Percentiles rank a stretch among this genome's conserved stretches.
These are phyloP conservation scores for Sanghuangporus baumii DNA, from an alignment of 1,284 basidiomycete genomes.

Conservation along the genomic window DNA sequence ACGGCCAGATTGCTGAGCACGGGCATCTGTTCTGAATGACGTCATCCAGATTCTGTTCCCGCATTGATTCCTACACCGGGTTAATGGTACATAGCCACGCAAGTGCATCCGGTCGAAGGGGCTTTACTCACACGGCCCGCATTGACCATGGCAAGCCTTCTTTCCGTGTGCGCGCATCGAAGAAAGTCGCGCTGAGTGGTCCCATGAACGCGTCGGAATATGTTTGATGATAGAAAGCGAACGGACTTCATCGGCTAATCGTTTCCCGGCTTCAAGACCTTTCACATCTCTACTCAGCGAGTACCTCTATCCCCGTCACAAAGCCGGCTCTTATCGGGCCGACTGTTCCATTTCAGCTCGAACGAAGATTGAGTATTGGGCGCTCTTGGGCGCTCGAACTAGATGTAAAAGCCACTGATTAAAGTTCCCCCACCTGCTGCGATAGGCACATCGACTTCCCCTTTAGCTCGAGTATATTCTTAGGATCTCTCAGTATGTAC, in stretches of 20 bases:
- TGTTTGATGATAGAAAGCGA: neutral
- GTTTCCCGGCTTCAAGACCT: neutral
- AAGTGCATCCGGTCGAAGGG: too few relatives aligned
- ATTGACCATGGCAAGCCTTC: too few relatives aligned
- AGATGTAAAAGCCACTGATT: too few relatives aligned
- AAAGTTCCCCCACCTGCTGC: too few relatives aligned
- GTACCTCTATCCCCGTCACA: neutral
- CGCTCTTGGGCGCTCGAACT: neutral
- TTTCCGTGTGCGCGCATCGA: too few relatives aligned
- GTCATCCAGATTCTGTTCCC: too few relatives aligned
- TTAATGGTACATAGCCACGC: too few relatives aligned
- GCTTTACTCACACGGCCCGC: too few relatives aligned
- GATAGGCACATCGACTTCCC: too few relatives aligned
- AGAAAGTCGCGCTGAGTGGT: neutral
- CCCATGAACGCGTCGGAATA: neutral
- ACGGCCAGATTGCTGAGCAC: neutral
- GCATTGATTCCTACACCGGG: too few relatives aligned
- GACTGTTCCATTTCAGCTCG: neutral
- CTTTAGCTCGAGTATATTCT: too few relatives aligned
- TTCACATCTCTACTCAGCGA: neutral
- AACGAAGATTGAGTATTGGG: neutral
- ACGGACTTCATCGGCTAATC: neutral
- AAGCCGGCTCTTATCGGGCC: slow-evolving; percentile 29
- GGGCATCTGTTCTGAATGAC: neutral
- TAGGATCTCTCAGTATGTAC: too few relatives aligned